Percentiles rank a stretch among this genome's conserved stretches.
phyloP scores from a whole-genome alignment of 352 stramenopile species.

The Globisporangium sylvaticum region DNA sequence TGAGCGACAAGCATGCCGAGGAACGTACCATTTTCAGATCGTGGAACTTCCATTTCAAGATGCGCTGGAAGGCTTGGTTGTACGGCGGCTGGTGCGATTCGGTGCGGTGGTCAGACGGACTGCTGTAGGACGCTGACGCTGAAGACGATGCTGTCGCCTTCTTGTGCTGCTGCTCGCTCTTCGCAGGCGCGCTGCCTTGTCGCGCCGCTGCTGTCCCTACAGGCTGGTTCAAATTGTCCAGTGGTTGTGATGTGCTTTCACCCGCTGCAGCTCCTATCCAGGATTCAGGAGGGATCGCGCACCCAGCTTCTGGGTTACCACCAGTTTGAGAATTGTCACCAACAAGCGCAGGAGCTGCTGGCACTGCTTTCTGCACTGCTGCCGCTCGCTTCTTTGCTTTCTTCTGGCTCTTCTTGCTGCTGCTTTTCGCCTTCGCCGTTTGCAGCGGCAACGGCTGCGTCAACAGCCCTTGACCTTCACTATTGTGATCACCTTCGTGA shows the following conservation, averaged over 20 bases:
- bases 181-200: background rate
- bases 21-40: conserved; percentile 78
- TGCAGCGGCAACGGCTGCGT: background rate
- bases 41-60: conserved; percentile 86
- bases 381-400: conserved; percentile 23
- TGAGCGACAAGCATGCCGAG: background rate
- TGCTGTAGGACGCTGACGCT: conserved; percentile 12
- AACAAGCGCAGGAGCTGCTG: background rate
- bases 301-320: background rate
- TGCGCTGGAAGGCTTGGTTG: conserved; percentile 54
- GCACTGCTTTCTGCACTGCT: background rate
- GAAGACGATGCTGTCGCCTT: conserved; percentile 6
- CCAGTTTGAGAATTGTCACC: background rate
- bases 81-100: conserved; percentile 24
- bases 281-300: background rate
- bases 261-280: background rate
- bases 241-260: background rate
- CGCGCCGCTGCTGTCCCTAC: background rate
- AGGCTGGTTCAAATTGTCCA: background rate
- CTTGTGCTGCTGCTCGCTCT: conserved; percentile 7
- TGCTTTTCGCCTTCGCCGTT: background rate
- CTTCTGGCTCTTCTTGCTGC: conserved; percentile 33
- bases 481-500: background rate
- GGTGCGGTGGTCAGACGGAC: conserved; percentile 9
- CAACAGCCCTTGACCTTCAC: background rate